Evolutionary conservation across 106 monocot genomes (phyloP).

Genomic region (Dendrobium chrysotoxum): DNA sequence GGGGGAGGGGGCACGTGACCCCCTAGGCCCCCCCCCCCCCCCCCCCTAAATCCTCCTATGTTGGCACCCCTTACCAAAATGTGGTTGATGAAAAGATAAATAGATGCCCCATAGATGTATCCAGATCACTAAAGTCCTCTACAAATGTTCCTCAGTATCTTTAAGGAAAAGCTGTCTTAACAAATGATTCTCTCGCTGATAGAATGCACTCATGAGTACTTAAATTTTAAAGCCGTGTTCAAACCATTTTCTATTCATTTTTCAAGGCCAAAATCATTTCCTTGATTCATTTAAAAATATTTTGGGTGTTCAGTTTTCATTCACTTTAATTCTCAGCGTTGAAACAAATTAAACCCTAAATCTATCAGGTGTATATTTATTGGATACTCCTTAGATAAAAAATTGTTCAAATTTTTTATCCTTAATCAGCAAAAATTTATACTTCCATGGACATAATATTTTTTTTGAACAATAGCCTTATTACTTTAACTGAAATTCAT

Average conservation of each 20-base stretch:
- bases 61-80: background rate
- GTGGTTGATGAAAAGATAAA: background rate
- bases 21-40: no score
- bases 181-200: background rate
- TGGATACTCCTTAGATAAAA: background rate
- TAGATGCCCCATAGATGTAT: background rate
- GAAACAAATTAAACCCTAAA: background rate
- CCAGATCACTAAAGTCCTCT: background rate
- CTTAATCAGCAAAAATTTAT: background rate
- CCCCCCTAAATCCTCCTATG: no score
- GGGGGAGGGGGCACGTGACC: no score
- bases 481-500: background rate
- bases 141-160: slow-evolving; percentile 1
- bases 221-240: slow-evolving; percentile 1
- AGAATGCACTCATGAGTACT: background rate
- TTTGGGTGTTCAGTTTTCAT: no score
- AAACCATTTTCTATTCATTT: background rate
- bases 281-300: no score
- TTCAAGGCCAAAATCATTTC: no score
- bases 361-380: background rate
- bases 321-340: background rate
- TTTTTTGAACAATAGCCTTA: slow-evolving; percentile 1
- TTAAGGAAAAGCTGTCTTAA: background rate
- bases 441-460: background rate
- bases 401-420: background rate